Base-by-base conservation (phyloP, 257 asterid genomes). In the Jacaranda copaia region DNA sequence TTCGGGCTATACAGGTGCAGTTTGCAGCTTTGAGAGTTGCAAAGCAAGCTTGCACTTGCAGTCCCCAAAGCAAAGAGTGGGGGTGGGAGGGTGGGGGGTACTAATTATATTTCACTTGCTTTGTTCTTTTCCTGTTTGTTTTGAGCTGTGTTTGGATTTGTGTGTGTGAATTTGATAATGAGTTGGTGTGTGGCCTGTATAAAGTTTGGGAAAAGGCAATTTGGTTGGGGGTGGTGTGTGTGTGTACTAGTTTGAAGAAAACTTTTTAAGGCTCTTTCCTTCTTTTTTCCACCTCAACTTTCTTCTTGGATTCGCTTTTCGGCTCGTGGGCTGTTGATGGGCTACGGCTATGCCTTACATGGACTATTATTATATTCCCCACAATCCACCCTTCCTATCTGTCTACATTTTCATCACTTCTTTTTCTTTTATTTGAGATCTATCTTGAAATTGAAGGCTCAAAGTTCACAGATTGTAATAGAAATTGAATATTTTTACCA, bases 1-100 rank as follows among this genome's bases (percentile, higher is more conserved):
- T 72, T 61, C 72, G 39, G 75, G 13, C 75, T 70, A 48, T 59
- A 45, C 36, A 55, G 66, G 39, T 63, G 76, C 83, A 87, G 84
- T 82, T 5, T 79, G 80, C 91, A 83, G 88, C 91, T 88, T 87
- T 79, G 94, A 89, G 87, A 88, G 89, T 64, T 73, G 89, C 83
- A 83, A 70, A 82, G 81, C 83, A 77, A 86, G 82, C 81, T 86
- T 75, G 84, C 86, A 79, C 70, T 75, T 80, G 87, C 88, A 85
- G 87, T 85, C 85, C 78, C 91, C 92, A 81, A 86, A 84, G 92
- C 90, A 78, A 49, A 62, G 56, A 2, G 75, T 5, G 70, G n/a
- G 76, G 39, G 75, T 49, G 62, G 56, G 77, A 59, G 77, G 49
- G 72, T 25, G 55, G 68, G 56, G 45, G 43, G 51, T 38, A 40